Evolutionary conservation across 495 filamentous ascomycete species (phyloP).

Genomic region (Apodospora peruviana): DNA sequence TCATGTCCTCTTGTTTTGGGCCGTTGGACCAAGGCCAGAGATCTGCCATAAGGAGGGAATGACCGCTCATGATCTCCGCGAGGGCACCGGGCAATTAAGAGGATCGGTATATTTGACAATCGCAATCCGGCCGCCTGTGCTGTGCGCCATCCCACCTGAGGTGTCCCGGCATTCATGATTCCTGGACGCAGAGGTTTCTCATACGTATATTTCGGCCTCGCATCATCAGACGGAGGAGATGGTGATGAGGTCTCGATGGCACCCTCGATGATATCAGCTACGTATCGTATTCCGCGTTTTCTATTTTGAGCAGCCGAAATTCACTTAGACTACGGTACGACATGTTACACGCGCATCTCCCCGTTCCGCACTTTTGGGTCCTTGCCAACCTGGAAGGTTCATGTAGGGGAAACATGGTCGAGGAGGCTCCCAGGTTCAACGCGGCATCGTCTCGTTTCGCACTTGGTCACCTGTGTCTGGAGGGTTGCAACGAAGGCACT

Average conservation of each 20-base stretch:
- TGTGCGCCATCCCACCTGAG: too few species aligned
- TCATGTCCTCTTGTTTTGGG: neutral
- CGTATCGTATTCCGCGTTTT: neutral
- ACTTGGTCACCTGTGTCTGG: neutral
- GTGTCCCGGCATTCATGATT: too few species aligned
- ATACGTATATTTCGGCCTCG: too few species aligned
- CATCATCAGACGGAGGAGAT: too few species aligned
- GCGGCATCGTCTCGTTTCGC: neutral
- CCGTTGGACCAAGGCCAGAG: neutral
- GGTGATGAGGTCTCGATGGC: too few species aligned
- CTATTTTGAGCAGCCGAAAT: constrained; percentile 4
- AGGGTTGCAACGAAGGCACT: constrained; percentile 7
- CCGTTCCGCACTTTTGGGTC: constrained; percentile 2
- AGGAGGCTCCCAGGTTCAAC: neutral
- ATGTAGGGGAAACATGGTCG: neutral
- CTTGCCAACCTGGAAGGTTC: too few species aligned
- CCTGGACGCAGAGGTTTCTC: too few species aligned
- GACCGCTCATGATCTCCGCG: too few species aligned
- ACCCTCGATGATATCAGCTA: neutral
- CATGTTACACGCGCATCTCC: constrained; percentile 6
- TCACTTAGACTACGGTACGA: neutral
- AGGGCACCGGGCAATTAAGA: neutral
- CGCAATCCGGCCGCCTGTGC: too few species aligned
- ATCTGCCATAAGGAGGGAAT: too few species aligned
- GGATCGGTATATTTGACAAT: neutral